These are phyloP conservation scores for Phlebiopsis flavidoalba DNA, from an alignment of 768 basidiomycete genomes.

Conservation along the genomic window DNA sequence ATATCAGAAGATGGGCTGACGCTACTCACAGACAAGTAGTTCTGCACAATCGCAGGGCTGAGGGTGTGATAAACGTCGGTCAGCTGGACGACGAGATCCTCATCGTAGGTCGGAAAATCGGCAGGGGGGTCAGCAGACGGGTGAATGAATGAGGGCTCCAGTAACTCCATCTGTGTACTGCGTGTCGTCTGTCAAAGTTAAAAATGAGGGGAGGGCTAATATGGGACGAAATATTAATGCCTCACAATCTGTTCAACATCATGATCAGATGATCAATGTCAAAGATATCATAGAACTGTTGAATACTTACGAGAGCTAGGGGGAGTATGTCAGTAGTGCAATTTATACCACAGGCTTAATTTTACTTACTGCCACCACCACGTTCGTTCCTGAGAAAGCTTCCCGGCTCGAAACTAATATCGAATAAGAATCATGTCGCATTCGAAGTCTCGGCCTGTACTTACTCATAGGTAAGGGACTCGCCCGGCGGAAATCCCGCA, in stretches of 20 bases:
- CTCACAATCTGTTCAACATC: constrained; percentile 17
- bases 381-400: constrained; percentile 41
- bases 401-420: constrained; percentile 33
- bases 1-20: neutral
- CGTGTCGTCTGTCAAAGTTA: constrained; percentile 15
- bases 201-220: neutral
- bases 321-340: neutral
- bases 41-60: constrained; percentile 21
- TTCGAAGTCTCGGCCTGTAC: neutral
- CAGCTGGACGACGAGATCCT: constrained; percentile 36
- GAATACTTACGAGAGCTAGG: neutral
- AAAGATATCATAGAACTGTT: neutral
- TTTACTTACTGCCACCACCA: constrained; percentile 43
- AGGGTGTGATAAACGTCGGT: constrained; percentile 28
- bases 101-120: constrained; percentile 32
- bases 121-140: constrained; percentile 29
- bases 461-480: constrained; percentile 35
- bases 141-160: constrained; percentile 44
- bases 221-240: neutral
- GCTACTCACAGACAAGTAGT: constrained; percentile 18
- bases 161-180: constrained; percentile 46
- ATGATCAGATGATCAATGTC: neutral
- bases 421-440: neutral
- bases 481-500: constrained; percentile 51
- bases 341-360: neutral